phyloP scores from a whole-genome alignment of 2,329 filamentous ascomycete genomes.

The Mariannaea sp. region DNA sequence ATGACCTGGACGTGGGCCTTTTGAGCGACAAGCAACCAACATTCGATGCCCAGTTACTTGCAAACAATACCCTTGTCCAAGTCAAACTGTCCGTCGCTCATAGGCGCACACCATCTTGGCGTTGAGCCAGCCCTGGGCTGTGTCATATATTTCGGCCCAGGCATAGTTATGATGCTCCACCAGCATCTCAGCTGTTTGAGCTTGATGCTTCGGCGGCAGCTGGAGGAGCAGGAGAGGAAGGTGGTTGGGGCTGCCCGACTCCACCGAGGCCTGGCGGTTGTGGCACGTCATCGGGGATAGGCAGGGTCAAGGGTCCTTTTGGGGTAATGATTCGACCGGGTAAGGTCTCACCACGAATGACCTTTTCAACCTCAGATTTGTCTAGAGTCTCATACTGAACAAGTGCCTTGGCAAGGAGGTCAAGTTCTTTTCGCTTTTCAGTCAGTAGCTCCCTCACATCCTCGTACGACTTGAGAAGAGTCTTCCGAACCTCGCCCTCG shows the following conservation, averaged over 20 bases:
- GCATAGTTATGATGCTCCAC: constrained; percentile 2
- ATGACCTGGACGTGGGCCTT: constrained; percentile 19
- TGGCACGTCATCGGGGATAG: constrained; percentile 44
- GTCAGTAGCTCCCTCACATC: constrained; percentile 74
- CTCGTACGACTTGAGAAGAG: constrained; percentile 80
- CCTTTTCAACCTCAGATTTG: constrained; percentile 86
- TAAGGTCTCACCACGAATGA: constrained; percentile 84
- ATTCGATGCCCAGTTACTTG: constrained; percentile 25
- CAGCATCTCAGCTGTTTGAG: constrained; percentile 30
- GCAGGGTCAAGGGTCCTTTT: constrained; percentile 47
- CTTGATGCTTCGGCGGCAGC: constrained; percentile 38
- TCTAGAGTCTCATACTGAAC: constrained; percentile 94
- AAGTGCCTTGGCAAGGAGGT: constrained; percentile 84
- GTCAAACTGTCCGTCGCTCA: constrained; percentile 22
- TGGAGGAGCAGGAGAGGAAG: constrained; percentile 43
- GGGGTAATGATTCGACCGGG: constrained; percentile 67
- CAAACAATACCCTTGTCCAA: constrained; percentile 24
- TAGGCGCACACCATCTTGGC: constrained; percentile 16
- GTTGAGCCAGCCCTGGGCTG: constrained; percentile 14
- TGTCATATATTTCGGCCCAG: constrained; percentile 8
- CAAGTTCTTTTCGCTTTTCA: constrained; percentile 80
- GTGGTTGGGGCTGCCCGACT: constrained; percentile 42
- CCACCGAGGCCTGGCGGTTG: constrained; percentile 44
- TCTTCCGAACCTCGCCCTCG: constrained; percentile 83
- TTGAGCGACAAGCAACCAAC: constrained; percentile 20